phyloP scores from a whole-genome alignment of 1,284 basidiomycete species.

The Irpex sp. region DNA sequence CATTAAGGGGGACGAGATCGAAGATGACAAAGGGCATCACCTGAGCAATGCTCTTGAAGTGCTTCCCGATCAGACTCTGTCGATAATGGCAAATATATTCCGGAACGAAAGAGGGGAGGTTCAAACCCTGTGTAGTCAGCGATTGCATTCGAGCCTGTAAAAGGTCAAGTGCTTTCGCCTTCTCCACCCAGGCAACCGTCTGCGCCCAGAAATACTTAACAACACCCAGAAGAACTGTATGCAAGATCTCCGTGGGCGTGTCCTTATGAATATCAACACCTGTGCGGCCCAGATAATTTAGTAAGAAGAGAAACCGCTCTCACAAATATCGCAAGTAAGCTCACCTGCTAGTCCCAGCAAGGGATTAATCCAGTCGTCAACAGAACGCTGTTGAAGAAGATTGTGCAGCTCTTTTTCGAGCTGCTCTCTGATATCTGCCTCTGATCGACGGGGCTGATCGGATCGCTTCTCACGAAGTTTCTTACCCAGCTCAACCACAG shows the following conservation, averaged over 20 bases:
- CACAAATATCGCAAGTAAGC: neutral
- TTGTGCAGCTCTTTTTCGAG: constrained; percentile 5
- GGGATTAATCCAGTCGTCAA: constrained; percentile 7
- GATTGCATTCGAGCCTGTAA: constrained; percentile 21
- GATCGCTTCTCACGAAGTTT: neutral
- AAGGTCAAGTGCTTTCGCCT: constrained; percentile 10
- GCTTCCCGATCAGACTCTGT: constrained; percentile 27
- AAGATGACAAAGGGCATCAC: constrained; percentile 25
- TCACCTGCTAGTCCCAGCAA: constrained; percentile 8
- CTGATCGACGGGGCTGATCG: neutral
- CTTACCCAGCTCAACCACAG: constrained; percentile 8
- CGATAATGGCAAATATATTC: constrained; percentile 26
- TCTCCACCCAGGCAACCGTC: constrained; percentile 18
- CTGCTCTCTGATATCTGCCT: neutral
- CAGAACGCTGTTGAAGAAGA: neutral
- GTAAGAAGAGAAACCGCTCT: neutral
- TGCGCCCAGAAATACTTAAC: constrained; percentile 35
- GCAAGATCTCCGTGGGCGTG: constrained; percentile 30
- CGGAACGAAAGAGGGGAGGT: constrained; percentile 14
- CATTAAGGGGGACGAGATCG: constrained; percentile 17
- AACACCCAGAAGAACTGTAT: constrained; percentile 30
- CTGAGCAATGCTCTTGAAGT: constrained; percentile 29
- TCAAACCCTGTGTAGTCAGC: constrained; percentile 10
- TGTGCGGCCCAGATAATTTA: constrained; percentile 1
- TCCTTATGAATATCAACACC: constrained; percentile 23